phyloP scores from a whole-genome alignment of 306 rosid genomes.

The Trifolium repens region DNA sequence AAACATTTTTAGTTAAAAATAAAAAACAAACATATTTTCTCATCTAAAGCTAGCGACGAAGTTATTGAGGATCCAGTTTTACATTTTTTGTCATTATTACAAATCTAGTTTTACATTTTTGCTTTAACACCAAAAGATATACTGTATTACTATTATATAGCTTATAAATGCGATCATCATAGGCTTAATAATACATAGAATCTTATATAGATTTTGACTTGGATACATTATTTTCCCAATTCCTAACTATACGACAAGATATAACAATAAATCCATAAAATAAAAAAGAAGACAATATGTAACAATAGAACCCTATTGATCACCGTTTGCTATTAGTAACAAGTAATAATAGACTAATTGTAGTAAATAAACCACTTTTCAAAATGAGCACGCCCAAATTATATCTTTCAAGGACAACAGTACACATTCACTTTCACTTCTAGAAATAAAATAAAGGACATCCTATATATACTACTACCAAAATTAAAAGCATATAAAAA shows the following conservation, averaged over 20 bases:
- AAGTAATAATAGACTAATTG: not conserved
- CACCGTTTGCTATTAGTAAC: not conserved
- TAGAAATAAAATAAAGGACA: not conserved
- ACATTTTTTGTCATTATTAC: too few relatives aligned
- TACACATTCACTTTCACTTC: not conserved
- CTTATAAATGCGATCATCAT: not conserved
- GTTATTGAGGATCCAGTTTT: too few relatives aligned
- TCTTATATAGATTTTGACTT: conserved; percentile 21
- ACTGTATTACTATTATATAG: not conserved
- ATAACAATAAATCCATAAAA: not conserved
- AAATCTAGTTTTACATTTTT: too few relatives aligned
- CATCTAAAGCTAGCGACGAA: too few relatives aligned
- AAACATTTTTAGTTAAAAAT: too few relatives aligned
- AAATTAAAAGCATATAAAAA: not conserved
- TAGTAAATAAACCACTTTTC: conserved; percentile 18
- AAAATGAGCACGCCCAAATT: conserved; percentile 6
- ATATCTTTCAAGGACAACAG: not conserved
- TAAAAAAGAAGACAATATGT: not conserved
- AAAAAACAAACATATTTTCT: too few relatives aligned
- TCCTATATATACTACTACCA: not conserved
- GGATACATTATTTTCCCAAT: not conserved
- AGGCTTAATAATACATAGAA: not conserved
- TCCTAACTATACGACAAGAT: not conserved
- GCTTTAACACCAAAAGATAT: not conserved
- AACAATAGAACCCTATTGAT: not conserved